Percentiles rank a stretch among this genome's conserved stretches.
Conservation (phyloP, 2,329 filamentous ascomycete species). For the Aureobasidium sp. region DNA sequence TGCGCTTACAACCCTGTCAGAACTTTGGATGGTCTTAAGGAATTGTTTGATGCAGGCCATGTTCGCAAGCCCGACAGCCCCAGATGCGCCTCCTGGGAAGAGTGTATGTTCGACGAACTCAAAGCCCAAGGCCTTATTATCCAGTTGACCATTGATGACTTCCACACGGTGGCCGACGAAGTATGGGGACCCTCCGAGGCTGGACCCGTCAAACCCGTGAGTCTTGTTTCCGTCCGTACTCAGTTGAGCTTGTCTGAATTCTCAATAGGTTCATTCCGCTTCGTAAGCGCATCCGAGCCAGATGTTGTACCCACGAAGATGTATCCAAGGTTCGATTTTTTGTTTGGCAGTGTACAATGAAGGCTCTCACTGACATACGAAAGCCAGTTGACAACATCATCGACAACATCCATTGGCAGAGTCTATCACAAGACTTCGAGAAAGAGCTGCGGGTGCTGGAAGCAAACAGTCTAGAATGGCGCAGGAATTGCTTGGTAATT, state of each 20-base stretch:
- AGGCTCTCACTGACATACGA: neutral
- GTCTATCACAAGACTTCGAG: neutral
- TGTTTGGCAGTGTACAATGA: neutral
- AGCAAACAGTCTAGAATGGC: neutral
- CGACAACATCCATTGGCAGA: neutral
- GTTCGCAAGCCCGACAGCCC: neutral
- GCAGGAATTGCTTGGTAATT: no score
- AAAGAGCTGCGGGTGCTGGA: neutral
- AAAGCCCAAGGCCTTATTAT: neutral
- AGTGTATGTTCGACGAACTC: neutral
- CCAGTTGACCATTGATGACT: neutral
- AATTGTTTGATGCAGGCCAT: neutral
- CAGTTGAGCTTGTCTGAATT: neutral
- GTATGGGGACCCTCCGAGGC: neutral
- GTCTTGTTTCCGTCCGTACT: neutral
- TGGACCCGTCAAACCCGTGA: neutral
- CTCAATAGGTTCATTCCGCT: neutral
- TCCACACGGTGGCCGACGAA: neutral
- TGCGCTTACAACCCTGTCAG: neutral
- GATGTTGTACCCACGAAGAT: neutral
- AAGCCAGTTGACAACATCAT: neutral
- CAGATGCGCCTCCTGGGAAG: neutral
- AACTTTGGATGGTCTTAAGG: neutral
- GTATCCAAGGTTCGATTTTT: neutral
- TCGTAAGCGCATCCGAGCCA: neutral